A percentile compares a stretch with the other conserved stretches of the same genome.
phyloP scores from a whole-genome alignment of 2,329 filamentous ascomycete genomes.

The Pyricularia pennisetigena region DNA sequence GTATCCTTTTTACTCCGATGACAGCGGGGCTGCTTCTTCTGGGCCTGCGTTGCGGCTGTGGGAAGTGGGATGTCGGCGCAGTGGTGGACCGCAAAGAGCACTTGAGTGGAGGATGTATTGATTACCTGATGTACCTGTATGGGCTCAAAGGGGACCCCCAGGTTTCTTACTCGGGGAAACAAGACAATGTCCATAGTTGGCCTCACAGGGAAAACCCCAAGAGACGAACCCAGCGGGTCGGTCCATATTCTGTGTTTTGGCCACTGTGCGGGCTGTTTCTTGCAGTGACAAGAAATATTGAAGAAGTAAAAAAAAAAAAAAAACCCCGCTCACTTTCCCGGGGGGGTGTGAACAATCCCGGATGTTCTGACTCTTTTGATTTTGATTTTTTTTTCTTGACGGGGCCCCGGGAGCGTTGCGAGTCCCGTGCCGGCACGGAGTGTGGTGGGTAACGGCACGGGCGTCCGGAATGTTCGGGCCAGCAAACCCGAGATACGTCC shows the following conservation, averaged over 20 bases:
- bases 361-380: background rate
- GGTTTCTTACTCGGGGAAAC: background rate
- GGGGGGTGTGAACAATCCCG: too few species aligned
- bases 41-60: background rate
- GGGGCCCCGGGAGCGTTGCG: background rate
- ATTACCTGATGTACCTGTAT: too few species aligned
- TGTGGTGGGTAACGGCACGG: background rate
- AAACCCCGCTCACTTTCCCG: background rate
- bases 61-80: background rate
- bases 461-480: background rate
- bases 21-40: background rate
- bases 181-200: background rate
- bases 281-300: background rate
- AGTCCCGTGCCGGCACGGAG: background rate
- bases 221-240: background rate
- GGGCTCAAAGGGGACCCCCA: background rate
- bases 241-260: background rate
- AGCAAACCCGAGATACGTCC: background rate
- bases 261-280: background rate
- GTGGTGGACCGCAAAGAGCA: too few species aligned
- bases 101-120: too few species aligned
- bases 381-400: background rate
- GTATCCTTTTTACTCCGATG: background rate
- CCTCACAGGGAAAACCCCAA: background rate
- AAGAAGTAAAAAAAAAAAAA: too few species aligned